These are phyloP conservation scores for Metarhizium anisopliae DNA, from an alignment of 2,329 filamentous ascomycete genomes.

Conservation along the genomic window DNA sequence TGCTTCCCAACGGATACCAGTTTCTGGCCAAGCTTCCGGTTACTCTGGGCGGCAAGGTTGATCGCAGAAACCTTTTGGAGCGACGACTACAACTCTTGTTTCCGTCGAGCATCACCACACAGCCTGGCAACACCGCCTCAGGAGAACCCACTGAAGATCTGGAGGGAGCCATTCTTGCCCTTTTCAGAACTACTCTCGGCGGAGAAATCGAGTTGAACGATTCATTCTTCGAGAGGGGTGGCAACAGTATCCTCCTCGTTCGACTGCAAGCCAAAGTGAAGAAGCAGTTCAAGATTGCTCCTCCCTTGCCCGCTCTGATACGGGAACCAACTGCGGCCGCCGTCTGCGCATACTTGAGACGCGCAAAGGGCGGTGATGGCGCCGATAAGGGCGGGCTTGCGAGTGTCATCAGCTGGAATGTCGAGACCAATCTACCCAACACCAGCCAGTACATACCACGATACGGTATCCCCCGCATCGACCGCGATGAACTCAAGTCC, in stretches of 20 bases:
- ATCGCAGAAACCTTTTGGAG: constrained; percentile 12
- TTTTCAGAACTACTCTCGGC: constrained; percentile 13
- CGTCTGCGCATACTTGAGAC: constrained; percentile 12
- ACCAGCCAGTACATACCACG: constrained; percentile 15
- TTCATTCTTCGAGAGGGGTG: constrained; percentile 17
- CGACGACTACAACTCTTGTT: constrained; percentile 11
- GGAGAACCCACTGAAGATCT: constrained; percentile 4
- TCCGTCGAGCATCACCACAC: constrained; percentile 5
- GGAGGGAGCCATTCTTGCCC: constrained; percentile 10
- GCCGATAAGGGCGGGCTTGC: constrained; percentile 11
- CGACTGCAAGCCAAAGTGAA: constrained; percentile 16
- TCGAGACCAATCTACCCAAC: constrained; percentile 16
- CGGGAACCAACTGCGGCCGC: constrained; percentile 15
- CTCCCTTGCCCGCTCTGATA: constrained; percentile 15
- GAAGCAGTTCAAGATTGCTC: constrained; percentile 16
- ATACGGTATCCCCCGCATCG: constrained; percentile 7
- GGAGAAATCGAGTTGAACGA: constrained; percentile 9
- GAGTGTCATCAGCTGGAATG: constrained; percentile 14
- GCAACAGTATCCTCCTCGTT: constrained; percentile 17
- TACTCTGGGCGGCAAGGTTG: constrained; percentile 16
- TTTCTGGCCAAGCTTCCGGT: constrained; percentile 12
- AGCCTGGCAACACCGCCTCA: background rate
- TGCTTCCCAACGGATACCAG: constrained; percentile 17
- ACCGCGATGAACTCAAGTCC: background rate
- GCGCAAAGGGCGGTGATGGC: constrained; percentile 9